Percentiles rank a stretch among this genome's conserved stretches.
Evolutionary conservation across 345 rosid species (phyloP).

Genomic region (Barbarea vulgaris): DNA sequence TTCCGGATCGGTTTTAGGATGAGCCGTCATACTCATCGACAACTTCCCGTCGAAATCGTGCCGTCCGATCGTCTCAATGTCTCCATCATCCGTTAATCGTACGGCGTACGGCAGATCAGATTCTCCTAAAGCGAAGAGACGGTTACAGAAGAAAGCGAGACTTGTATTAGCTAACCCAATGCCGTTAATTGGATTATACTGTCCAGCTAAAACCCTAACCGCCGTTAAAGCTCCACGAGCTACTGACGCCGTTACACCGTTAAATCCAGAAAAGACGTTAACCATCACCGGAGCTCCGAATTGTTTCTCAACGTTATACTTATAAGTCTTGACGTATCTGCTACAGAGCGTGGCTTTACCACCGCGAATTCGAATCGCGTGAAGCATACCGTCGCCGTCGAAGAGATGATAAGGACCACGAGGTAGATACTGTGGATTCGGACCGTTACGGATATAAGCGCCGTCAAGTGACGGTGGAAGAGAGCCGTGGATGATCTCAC

Average conservation of each 20-base stretch:
- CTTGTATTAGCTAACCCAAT: slow-evolving; percentile 45
- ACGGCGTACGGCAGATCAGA: slow-evolving; percentile 45
- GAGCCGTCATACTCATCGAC: slow-evolving; percentile 47
- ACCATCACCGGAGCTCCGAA: slow-evolving; percentile 37
- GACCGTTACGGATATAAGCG: slow-evolving; percentile 46
- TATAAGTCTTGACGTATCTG: slow-evolving; percentile 45
- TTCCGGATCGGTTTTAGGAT: slow-evolving; percentile 37
- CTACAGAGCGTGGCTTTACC: slow-evolving; percentile 45
- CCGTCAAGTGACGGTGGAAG: slow-evolving; percentile 35
- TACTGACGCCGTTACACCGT: slow-evolving; percentile 37
- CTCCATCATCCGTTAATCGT: slow-evolving; percentile 16
- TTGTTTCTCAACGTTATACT: slow-evolving; percentile 37
- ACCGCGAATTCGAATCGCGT: slow-evolving; percentile 34
- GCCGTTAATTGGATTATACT: slow-evolving; percentile 39
- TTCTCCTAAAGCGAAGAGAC: slow-evolving; percentile 45
- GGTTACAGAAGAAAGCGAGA: slow-evolving; percentile 40
- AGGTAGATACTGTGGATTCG: slow-evolving; percentile 46
- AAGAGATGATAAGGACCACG: slow-evolving; percentile 47
- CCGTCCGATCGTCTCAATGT: slow-evolving; percentile 42
- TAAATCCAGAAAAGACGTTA: slow-evolving; percentile 45
- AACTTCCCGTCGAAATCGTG: slow-evolving; percentile 41
- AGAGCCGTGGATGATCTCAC: slow-evolving; percentile 39
- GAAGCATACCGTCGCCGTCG: slow-evolving; percentile 49
- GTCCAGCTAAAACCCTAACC: slow-evolving; percentile 39
- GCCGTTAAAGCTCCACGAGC: slow-evolving; percentile 45